Evolutionary conservation across 2,329 filamentous ascomycete species (phyloP).

Genomic region (Herpotrichia juniperi): DNA sequence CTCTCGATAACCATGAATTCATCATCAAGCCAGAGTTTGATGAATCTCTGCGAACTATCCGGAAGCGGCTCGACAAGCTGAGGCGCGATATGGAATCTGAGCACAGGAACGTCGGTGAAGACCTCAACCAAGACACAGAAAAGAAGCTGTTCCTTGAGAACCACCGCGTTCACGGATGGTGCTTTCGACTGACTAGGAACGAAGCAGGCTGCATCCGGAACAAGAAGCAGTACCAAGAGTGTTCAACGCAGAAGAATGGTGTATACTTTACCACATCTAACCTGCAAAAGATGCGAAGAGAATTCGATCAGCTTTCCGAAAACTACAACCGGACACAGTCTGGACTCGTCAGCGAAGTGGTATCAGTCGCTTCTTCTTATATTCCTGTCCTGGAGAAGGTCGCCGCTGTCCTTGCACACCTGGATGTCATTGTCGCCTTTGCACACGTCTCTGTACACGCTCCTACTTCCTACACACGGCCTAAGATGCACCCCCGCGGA

Average conservation of each 20-base stretch:
- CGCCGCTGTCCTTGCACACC: constrained; percentile 84
- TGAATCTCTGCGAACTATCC: constrained; percentile 83
- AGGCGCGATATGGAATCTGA: constrained; percentile 83
- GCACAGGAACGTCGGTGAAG: constrained; percentile 75
- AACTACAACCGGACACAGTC: constrained; percentile 96
- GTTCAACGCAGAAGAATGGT: constrained; percentile 97
- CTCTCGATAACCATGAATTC: constrained; percentile 95
- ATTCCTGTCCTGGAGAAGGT: constrained; percentile 89
- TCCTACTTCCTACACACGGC: constrained; percentile 87
- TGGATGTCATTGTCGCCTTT: constrained; percentile 94
- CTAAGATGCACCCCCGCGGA: constrained; percentile 87
- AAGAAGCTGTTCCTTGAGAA: constrained; percentile 99
- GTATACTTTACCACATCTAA: constrained; percentile 94
- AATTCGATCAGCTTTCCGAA: constrained; percentile 91
- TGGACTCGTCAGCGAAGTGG: constrained; percentile 89
- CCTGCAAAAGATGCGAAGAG: constrained; percentile 79
- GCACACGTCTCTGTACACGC: constrained; percentile 94
- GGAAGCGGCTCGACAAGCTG: constrained; percentile 86
- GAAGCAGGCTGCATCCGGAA: constrained; percentile 94
- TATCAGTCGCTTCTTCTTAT: constrained; percentile 91
- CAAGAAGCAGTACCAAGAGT: constrained; percentile 88
- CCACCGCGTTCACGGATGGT: constrained; percentile 95
- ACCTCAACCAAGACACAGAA: constrained; percentile 89
- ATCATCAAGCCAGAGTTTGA: constrained; percentile 99
- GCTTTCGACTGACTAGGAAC: constrained; percentile 87